A percentile compares a stretch with the other conserved stretches of the same genome.
Evolutionary conservation across 139 green algal genomes (phyloP).

Genomic region (Penium margaritaceum): DNA sequence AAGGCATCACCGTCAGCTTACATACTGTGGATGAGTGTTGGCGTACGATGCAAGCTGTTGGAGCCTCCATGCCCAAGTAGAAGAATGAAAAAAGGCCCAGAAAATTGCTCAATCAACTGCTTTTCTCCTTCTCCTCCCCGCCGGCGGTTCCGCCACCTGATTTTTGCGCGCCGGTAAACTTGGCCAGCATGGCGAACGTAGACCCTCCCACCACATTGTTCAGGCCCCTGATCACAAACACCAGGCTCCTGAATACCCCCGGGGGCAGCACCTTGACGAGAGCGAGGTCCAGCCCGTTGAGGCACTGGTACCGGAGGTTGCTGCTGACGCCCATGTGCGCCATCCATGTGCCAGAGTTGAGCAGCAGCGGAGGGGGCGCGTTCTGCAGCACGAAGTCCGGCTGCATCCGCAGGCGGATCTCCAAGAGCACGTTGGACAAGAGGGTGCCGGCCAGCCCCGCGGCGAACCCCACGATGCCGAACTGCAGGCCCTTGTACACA

Average conservation of each 20-base stretch:
- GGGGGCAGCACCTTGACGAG: slow-evolving; percentile 64
- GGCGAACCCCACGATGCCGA: slow-evolving; percentile 71
- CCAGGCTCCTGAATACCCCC: slow-evolving; percentile 67
- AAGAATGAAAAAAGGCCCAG: too few relatives aligned
- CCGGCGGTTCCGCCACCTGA: background rate
- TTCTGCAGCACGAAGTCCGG: slow-evolving; percentile 70
- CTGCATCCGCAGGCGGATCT: slow-evolving; percentile 61
- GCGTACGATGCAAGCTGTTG: too few relatives aligned
- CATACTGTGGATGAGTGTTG: too few relatives aligned
- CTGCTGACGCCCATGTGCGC: slow-evolving; percentile 85
- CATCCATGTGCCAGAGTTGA: slow-evolving; percentile 79
- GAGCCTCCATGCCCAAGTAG: too few relatives aligned
- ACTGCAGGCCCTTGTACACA: slow-evolving; percentile 63
- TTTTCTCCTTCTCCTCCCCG: too few relatives aligned
- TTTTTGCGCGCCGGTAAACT: slow-evolving; percentile 76
- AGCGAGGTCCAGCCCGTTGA: slow-evolving; percentile 82
- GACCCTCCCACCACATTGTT: slow-evolving; percentile 90
- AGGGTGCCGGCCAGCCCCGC: slow-evolving; percentile 76
- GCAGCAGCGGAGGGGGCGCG: slow-evolving; percentile 66
- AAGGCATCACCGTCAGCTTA: too few relatives aligned
- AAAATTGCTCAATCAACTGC: too few relatives aligned
- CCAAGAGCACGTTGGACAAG: slow-evolving; percentile 75
- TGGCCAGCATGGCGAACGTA: slow-evolving; percentile 81
- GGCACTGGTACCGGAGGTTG: slow-evolving; percentile 86
- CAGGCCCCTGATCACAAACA: slow-evolving; percentile 63